Evolutionary conservation across 352 stramenopile species (phyloP).

Genomic region (Phytophthora macrochlamydospora): DNA sequence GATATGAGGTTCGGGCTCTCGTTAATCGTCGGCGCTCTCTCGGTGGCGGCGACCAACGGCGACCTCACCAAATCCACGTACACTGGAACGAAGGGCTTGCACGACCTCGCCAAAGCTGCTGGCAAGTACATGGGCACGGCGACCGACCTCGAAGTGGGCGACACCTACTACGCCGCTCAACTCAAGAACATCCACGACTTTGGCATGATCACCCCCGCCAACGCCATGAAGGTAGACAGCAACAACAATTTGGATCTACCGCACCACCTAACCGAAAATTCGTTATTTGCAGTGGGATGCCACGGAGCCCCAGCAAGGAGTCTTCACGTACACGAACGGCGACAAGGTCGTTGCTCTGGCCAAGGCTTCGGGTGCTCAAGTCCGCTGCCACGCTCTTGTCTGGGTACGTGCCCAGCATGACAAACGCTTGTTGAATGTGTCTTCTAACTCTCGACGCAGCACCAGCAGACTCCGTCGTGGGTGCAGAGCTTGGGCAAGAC

Average conservation of each 20-base stretch:
- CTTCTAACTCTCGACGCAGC: not conserved
- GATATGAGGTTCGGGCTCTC: not conserved
- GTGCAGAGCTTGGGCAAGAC: conserved; percentile 14
- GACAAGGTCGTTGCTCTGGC: conserved; percentile 5
- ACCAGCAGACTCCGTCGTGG: conserved; percentile 11
- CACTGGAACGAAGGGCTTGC: conserved; percentile 24
- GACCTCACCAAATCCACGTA: conserved; percentile 37
- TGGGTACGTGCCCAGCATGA: conserved; percentile 6
- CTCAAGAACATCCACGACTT: conserved; percentile 35
- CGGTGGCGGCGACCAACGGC: conserved; percentile 10
- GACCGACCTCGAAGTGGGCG: conserved; percentile 31
- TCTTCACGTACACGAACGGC: conserved; percentile 6
- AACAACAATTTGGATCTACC: not conserved
- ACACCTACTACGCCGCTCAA: conserved; percentile 23
- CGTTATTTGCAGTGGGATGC: conserved; percentile 27
- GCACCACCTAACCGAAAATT: not conserved
- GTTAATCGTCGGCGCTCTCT: not conserved
- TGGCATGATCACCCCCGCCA: conserved; percentile 36
- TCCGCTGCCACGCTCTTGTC: conserved; percentile 15
- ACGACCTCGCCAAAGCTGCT: conserved; percentile 31
- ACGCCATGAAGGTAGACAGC: conserved; percentile 35
- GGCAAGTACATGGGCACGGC: conserved; percentile 46
- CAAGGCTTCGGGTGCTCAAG: conserved; percentile 5
- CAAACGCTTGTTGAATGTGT: not conserved
- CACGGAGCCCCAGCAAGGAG: conserved; percentile 4